A percentile compares a stretch with the other conserved stretches of the same genome.
These are phyloP conservation scores for Eucalyptus curtisii DNA, from an alignment of 345 rosid species.

Conservation along the genomic window DNA sequence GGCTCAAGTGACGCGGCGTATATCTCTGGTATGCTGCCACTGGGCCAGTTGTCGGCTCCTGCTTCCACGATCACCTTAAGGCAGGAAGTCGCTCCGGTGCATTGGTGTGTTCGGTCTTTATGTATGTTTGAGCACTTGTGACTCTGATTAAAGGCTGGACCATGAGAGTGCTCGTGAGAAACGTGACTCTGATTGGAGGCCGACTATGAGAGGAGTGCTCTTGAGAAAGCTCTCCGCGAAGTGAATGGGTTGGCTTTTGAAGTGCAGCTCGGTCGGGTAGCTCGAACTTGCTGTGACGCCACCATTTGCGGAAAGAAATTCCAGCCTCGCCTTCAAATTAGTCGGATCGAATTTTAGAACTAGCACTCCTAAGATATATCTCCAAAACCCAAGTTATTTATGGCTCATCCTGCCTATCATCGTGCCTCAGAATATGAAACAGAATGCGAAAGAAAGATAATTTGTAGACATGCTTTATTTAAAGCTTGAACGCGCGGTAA, in stretches of 20 bases:
- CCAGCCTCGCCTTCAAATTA: conserved; percentile 31
- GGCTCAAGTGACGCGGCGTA: not conserved
- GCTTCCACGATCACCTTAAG: not conserved
- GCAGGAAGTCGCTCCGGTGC: not conserved
- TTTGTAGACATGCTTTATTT: not conserved
- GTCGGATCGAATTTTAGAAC: not conserved
- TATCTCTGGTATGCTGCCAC: not conserved
- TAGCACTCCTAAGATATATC: not conserved
- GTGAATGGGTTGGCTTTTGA: not conserved
- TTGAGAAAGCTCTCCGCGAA: not conserved
- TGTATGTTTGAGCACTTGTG: not conserved
- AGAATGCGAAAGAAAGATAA: not conserved
- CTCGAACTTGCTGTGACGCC: not conserved
- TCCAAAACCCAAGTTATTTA: conserved; percentile 6
- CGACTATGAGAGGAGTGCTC: not conserved
- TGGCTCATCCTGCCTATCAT: not conserved
- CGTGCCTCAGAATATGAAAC: not conserved
- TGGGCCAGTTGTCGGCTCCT: not conserved
- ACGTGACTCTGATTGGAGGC: not conserved
- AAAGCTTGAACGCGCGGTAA: too few relatives aligned
- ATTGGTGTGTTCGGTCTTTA: not conserved
- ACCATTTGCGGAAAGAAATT: not conserved
- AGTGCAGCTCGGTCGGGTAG: not conserved
- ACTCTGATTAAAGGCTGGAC: not conserved
- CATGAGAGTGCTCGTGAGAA: not conserved